Evolutionary conservation across 768 basidiomycete genomes (phyloP).

Genomic region (Ramaria sp.): DNA sequence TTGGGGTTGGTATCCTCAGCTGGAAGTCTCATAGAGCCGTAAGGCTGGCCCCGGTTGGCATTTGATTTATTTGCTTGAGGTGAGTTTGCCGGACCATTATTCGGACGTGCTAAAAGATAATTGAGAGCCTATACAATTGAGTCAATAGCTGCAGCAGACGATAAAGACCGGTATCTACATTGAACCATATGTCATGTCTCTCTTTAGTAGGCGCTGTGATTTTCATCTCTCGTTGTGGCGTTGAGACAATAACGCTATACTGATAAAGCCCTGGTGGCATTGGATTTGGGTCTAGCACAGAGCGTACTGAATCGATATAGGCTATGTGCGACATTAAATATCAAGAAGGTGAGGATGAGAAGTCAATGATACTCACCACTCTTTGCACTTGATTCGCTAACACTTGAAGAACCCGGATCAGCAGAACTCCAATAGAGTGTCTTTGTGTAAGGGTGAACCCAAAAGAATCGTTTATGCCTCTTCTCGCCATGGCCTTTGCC

Average conservation of each 20-base stretch:
- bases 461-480: constrained; percentile 93
- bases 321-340: constrained; percentile 26
- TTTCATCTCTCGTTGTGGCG: constrained; percentile 94
- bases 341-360: constrained; percentile 6
- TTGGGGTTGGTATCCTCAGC: constrained; percentile 41
- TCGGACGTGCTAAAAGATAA: constrained; percentile 78
- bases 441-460: constrained; percentile 99
- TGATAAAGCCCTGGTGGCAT: constrained; percentile 89
- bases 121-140: constrained; percentile 59
- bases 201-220: constrained; percentile 95
- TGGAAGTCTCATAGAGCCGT: constrained; percentile 21
- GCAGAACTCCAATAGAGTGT: constrained; percentile 95
- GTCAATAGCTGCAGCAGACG: constrained; percentile 11
- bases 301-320: constrained; percentile 85
- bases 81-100: constrained; percentile 16
- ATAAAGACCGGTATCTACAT: constrained; percentile 37
- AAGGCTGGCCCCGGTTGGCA: constrained; percentile 6
- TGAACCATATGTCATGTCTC: constrained; percentile 94
- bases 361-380: constrained; percentile 57
- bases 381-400: constrained; percentile 90
- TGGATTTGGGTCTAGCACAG: constrained; percentile 92
- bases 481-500: constrained; percentile 86
- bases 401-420: constrained; percentile 83
- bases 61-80: constrained; percentile 12
- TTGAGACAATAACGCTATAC: constrained; percentile 87